phyloP scores from a whole-genome alignment of 805 yeast species.

The Saccharomyces jurei region DNA sequence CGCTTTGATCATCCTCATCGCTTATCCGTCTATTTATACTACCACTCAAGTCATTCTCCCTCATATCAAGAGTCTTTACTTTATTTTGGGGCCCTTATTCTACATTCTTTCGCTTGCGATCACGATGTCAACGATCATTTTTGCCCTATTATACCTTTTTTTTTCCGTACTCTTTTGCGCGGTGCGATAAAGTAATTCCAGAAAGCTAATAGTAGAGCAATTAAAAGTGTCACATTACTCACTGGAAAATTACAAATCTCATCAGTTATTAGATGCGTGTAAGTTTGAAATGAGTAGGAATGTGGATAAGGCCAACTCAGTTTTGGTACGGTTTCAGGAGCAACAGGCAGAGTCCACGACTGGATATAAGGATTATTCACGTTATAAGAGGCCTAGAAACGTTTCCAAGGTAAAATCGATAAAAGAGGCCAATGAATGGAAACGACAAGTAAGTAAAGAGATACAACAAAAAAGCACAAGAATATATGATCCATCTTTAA shows the following conservation, averaged over 20 bases:
- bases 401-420: slow-evolving; percentile 46
- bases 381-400: slow-evolving; percentile 52
- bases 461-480: slow-evolving; percentile 51
- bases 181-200: background rate
- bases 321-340: slow-evolving; percentile 56
- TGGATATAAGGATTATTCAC: slow-evolving; percentile 50
- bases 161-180: background rate
- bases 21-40: background rate
- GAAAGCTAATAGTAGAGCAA: background rate
- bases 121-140: background rate
- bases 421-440: slow-evolving; percentile 64
- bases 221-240: background rate
- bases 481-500: slow-evolving; percentile 52
- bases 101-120: background rate
- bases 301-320: slow-evolving; percentile 66
- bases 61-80: background rate
- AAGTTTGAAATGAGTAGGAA: slow-evolving; percentile 56
- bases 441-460: slow-evolving; percentile 54
- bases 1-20: background rate
- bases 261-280: background rate
- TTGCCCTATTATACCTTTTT: background rate
- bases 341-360: slow-evolving; percentile 46
- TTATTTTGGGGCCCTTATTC: background rate
- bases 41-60: background rate
- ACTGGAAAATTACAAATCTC: background rate